Percentiles rank a stretch among this genome's conserved stretches.
phyloP scores from a whole-genome alignment of 2,329 filamentous ascomycete genomes.

The Dryadomyces quercus-mongolicae region DNA sequence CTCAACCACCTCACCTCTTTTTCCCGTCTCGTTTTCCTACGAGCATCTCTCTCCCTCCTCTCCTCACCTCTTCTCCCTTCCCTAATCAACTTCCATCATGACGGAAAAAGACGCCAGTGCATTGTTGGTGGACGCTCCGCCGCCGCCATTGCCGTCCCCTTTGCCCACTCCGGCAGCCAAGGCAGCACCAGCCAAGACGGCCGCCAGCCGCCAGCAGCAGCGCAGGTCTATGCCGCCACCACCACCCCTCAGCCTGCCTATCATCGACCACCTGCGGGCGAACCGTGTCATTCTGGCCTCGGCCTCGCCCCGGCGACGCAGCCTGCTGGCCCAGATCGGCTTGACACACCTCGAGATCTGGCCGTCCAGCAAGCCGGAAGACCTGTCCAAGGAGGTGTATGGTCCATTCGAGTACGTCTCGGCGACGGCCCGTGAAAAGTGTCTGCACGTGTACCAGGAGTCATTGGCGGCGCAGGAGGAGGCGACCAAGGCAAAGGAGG shows the following conservation, averaged over 20 bases:
- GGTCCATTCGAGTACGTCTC: constrained; percentile 85
- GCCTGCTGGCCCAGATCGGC: constrained; percentile 68
- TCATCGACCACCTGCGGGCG: constrained; percentile 61
- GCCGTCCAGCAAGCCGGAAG: constrained; percentile 72
- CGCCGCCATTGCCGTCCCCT: constrained; percentile 14
- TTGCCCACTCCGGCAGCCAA: constrained; percentile 1
- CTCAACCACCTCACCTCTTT: background rate
- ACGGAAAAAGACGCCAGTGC: constrained; percentile 3
- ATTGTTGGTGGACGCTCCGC: background rate
- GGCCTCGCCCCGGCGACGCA: constrained; percentile 71
- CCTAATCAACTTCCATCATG: constrained; percentile 3
- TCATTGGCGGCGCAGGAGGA: constrained; percentile 23
- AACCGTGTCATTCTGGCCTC: constrained; percentile 85
- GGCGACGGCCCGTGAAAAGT: constrained; percentile 75
- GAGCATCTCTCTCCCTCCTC: too few relatives aligned
- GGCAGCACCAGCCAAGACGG: background rate
- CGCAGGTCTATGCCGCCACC: constrained; percentile 28
- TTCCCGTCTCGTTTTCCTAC: background rate
- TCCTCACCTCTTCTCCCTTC: too few relatives aligned
- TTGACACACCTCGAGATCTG: constrained; percentile 72
- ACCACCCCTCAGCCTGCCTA: constrained; percentile 62
- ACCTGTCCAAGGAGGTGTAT: constrained; percentile 64
- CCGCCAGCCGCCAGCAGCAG: background rate
- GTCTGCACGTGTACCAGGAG: constrained; percentile 53
- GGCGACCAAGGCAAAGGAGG: constrained; percentile 12